These are phyloP conservation scores for Fusarium piperis DNA, from an alignment of 2,329 filamentous ascomycete genomes.

Conservation along the genomic window DNA sequence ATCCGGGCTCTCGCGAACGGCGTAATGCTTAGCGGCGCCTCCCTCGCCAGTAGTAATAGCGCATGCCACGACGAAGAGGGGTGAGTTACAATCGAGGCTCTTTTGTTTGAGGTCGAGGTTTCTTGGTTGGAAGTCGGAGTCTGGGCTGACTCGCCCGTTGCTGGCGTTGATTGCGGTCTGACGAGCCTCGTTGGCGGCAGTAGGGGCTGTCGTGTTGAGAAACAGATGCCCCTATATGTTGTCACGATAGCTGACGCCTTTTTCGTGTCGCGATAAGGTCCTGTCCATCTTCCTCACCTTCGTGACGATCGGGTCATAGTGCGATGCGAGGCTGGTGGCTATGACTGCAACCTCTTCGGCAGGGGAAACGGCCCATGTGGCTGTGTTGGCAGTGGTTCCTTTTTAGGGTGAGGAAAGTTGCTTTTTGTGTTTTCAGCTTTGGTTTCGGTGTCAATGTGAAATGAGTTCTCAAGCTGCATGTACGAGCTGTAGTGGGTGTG, in stretches of 20 bases:
- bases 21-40: too few species aligned
- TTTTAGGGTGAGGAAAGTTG: too few species aligned
- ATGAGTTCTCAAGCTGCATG: not conserved
- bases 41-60: too few species aligned
- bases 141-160: not conserved
- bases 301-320: not conserved
- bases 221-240: not conserved
- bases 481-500: not conserved
- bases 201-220: not conserved
- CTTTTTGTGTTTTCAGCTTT: too few species aligned
- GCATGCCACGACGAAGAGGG: too few species aligned
- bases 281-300: not conserved
- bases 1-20: too few species aligned
- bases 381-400: too few species aligned
- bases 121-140: too few species aligned
- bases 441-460: not conserved
- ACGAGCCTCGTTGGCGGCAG: not conserved
- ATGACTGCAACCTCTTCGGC: not conserved
- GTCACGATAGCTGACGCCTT: not conserved
- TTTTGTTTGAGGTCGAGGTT: too few species aligned
- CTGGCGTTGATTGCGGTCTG: not conserved
- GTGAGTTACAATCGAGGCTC: too few species aligned
- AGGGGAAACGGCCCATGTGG: not conserved
- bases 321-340: not conserved
- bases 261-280: not conserved